These are phyloP conservation scores for Ascochyta clinopodiicola DNA, from an alignment of 2,329 filamentous ascomycete species.

Conservation along the genomic window DNA sequence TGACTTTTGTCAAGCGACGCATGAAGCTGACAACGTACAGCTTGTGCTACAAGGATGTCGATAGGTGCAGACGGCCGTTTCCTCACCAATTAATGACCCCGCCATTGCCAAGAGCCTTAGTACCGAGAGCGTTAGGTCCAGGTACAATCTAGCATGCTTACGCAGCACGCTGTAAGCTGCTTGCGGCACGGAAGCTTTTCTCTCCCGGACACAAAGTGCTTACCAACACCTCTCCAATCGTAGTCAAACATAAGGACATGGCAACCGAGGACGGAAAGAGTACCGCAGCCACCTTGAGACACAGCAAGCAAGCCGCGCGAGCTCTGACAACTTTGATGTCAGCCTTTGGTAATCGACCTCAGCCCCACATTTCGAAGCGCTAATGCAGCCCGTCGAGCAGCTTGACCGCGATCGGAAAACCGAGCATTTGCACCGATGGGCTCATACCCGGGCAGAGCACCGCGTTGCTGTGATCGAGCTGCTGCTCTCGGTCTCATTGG, in stretches of 20 bases:
- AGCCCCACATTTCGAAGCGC: slow-evolving; percentile 6
- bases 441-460: slow-evolving; percentile 1
- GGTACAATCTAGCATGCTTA: slow-evolving; percentile 24
- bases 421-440: slow-evolving; percentile 13
- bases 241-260: not conserved
- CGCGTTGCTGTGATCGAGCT: not conserved
- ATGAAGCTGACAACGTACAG: not conserved
- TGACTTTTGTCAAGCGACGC: not conserved
- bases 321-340: slow-evolving; percentile 17
- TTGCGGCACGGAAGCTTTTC: slow-evolving; percentile 4
- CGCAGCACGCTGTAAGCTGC: slow-evolving; percentile 21
- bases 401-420: slow-evolving; percentile 12
- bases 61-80: not conserved
- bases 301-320: not conserved
- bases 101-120: slow-evolving; percentile 19
- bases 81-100: slow-evolving; percentile 12
- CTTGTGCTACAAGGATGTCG: not conserved
- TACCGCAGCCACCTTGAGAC: not conserved
- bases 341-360: slow-evolving; percentile 19
- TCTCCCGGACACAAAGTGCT: slow-evolving; percentile 9
- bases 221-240: slow-evolving; percentile 5
- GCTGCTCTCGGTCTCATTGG: slow-evolving; percentile 19
- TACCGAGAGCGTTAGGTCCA: slow-evolving; percentile 18
- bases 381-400: slow-evolving; percentile 11
- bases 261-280: slow-evolving; percentile 1